Evolutionary conservation across 495 filamentous ascomycete species (phyloP).

Genomic region (Hyaloscypha bicolor): DNA sequence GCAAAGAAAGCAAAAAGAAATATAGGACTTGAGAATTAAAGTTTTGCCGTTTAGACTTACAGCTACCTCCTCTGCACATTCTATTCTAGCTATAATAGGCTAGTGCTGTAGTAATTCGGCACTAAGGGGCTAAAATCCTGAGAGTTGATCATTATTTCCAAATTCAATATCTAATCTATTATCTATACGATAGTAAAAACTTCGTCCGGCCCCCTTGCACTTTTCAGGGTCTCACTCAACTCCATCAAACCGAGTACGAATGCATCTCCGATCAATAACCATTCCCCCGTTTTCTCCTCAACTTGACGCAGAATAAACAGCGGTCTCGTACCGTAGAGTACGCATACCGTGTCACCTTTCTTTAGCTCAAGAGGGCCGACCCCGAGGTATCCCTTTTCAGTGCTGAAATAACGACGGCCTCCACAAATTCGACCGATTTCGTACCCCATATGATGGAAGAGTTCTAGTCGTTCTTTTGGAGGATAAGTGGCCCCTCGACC

Average conservation of each 20-base stretch:
- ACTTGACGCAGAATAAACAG: neutral
- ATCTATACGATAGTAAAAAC: neutral
- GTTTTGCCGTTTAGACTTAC: too few species aligned
- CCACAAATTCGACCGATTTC: neutral
- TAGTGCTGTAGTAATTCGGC: too few species aligned
- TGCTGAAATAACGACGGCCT: constrained; percentile 6
- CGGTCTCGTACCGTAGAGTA: neutral
- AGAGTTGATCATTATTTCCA: too few species aligned
- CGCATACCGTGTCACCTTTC: neutral
- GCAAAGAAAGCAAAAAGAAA: too few species aligned
- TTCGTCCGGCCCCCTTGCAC: constrained; percentile 1
- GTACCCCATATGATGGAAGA: too few species aligned
- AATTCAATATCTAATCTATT: too few species aligned
- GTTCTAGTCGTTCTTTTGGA: too few species aligned
- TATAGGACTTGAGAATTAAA: too few species aligned
- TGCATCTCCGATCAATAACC: neutral
- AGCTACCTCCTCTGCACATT: too few species aligned
- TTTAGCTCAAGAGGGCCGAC: neutral
- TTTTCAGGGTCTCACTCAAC: constrained; percentile 1
- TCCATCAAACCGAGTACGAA: neutral
- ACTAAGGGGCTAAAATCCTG: too few species aligned
- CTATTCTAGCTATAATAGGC: too few species aligned
- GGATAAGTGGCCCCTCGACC: too few species aligned
- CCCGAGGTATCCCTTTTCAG: neutral
- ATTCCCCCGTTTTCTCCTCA: neutral